Evolutionary conservation across 1,284 basidiomycete species (phyloP).

Genomic region (Leucoagaricus sp.): DNA sequence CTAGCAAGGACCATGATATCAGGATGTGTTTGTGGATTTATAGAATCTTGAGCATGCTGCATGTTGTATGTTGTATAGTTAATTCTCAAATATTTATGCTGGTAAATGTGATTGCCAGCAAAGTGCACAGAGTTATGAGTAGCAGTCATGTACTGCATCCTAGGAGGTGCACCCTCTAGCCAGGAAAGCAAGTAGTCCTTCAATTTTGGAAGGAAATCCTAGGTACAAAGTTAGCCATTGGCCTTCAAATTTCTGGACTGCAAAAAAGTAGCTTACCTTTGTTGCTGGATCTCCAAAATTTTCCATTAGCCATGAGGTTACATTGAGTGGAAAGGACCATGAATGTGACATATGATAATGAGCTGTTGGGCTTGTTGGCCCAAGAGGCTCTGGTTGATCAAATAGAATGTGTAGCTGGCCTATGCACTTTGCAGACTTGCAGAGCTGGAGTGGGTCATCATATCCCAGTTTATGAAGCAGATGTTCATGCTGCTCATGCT

Average conservation of each 20-base stretch:
- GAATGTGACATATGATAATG: slow-evolving; percentile 18
- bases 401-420: slow-evolving; percentile 16
- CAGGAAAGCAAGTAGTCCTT: slow-evolving; percentile 15
- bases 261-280: slow-evolving; percentile 15
- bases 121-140: background rate
- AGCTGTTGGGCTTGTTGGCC: slow-evolving; percentile 2
- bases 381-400: background rate
- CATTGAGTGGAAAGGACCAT: background rate
- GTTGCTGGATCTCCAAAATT: slow-evolving; percentile 24
- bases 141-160: background rate
- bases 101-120: background rate
- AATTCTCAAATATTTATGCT: background rate
- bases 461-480: slow-evolving; percentile 4
- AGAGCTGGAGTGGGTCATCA: background rate
- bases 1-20: slow-evolving; percentile 4
- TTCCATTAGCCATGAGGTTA: slow-evolving; percentile 17
- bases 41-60: background rate
- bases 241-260: background rate
- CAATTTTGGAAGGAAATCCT: slow-evolving; percentile 19
- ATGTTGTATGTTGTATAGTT: slow-evolving; percentile 11
- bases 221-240: too few species aligned
- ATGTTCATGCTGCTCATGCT: background rate
- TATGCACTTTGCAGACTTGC: slow-evolving; percentile 24
- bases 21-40: background rate
- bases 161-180: background rate